Conservation (phyloP, 345 rosid genomes). For the Stellera chamaejasme region DNA sequence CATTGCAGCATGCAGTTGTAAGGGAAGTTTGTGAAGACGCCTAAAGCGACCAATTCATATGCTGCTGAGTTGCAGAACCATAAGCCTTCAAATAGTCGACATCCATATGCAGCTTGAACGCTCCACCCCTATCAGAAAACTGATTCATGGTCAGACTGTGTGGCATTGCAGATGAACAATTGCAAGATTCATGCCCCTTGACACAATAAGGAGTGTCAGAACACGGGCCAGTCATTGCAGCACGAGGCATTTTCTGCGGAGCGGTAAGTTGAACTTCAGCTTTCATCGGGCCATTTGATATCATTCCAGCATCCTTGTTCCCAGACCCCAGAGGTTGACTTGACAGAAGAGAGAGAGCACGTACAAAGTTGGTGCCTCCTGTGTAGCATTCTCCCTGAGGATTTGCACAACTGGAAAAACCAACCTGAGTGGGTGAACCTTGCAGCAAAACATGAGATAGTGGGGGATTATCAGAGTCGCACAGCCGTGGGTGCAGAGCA, state of each 20-base stretch:
- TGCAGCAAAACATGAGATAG: conserved; percentile 41
- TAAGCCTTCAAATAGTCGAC: conserved; percentile 43
- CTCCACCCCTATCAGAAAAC: conserved; percentile 39
- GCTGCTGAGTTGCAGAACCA: conserved; percentile 28
- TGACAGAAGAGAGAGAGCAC: conserved; percentile 99
- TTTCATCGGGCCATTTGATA: conserved; percentile 26
- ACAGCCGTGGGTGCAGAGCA: conserved; percentile 31
- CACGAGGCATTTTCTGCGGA: conserved; percentile 38
- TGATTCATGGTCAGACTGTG: conserved; percentile 36
- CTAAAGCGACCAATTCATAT: conserved; percentile 59
- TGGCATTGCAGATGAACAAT: conserved; percentile 24
- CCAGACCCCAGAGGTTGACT: conserved; percentile 61
- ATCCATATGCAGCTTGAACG: conserved; percentile 44
- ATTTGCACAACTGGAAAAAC: conserved; percentile 38
- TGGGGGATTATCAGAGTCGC: conserved; percentile 36
- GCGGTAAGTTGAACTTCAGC: conserved; percentile 36
- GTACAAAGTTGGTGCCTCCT: conserved; percentile 55
- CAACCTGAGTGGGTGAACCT: conserved; percentile 40
- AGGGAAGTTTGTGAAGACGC: no score
- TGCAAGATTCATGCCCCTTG: conserved; percentile 32
- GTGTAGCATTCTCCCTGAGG: conserved; percentile 61
- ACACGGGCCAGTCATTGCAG: conserved; percentile 33
- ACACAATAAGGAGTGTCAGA: conserved; percentile 45
- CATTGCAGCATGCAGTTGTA: no score
- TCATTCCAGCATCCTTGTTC: conserved; percentile 29